A percentile compares a stretch with the other conserved stretches of the same genome.
Evolutionary conservation across 139 green algal genomes (phyloP).

Genomic region (Chlamydomonas applanata): DNA sequence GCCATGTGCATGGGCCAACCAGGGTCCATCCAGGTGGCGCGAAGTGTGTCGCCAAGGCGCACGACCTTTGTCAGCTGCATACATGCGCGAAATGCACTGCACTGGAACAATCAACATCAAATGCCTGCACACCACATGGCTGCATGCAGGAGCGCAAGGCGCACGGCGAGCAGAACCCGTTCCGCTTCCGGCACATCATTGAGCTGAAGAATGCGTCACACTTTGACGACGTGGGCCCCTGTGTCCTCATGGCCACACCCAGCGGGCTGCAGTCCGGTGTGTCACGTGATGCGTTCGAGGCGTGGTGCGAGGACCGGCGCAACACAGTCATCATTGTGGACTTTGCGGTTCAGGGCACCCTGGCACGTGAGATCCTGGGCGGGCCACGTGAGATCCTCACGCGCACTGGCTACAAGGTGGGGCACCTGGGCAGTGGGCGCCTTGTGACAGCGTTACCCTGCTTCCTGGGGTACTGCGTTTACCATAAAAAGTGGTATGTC

Average conservation of each 20-base stretch:
- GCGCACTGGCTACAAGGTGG: constrained; percentile 65
- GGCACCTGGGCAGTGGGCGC: neutral
- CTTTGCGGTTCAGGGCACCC: constrained; percentile 94
- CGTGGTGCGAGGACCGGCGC: constrained; percentile 83
- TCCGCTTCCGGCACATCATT: constrained; percentile 92
- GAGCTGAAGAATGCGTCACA: constrained; percentile 65
- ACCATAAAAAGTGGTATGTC: no score
- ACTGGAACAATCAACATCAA: no score
- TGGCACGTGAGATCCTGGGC: constrained; percentile 90
- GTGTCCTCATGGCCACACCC: constrained; percentile 95
- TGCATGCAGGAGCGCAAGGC: neutral
- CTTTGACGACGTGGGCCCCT: constrained; percentile 85
- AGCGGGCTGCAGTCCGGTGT: constrained; percentile 35
- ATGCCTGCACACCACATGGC: neutral
- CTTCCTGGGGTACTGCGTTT: no score
- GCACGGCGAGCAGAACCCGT: constrained; percentile 79
- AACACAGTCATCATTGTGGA: constrained; percentile 96
- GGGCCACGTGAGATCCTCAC: constrained; percentile 76
- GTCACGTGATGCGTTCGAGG: constrained; percentile 90
- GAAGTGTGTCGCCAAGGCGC: no score
- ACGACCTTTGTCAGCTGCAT: no score
- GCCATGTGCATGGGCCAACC: no score
- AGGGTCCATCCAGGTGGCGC: no score
- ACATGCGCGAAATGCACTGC: no score
- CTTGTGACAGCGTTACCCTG: no score